Evolutionary conservation across 2,329 filamentous ascomycete genomes (phyloP).

Genomic region (Calonectria pseudoreteaudii): DNA sequence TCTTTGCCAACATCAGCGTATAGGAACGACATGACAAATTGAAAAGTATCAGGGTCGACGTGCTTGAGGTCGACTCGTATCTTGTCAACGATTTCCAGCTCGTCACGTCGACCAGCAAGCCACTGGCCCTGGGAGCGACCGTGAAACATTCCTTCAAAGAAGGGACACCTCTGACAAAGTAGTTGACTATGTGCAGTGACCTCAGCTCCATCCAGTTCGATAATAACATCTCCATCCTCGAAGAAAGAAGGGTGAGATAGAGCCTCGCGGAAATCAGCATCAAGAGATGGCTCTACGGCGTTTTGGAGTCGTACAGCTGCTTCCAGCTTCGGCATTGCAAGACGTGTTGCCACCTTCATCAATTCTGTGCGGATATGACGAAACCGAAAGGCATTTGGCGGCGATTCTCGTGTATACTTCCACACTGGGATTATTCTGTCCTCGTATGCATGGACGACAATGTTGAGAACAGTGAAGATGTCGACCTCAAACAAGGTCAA

Average conservation of each 20-base stretch:
- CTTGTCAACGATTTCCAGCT: slow-evolving; percentile 48
- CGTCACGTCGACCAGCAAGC: slow-evolving; percentile 77
- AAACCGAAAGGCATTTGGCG: slow-evolving; percentile 76
- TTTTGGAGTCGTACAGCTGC: slow-evolving; percentile 81
- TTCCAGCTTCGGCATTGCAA: slow-evolving; percentile 80
- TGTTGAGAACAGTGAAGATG: slow-evolving; percentile 81
- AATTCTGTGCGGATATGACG: slow-evolving; percentile 85
- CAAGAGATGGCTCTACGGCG: slow-evolving; percentile 71
- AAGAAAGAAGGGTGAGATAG: slow-evolving; percentile 78
- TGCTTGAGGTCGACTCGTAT: slow-evolving; percentile 86
- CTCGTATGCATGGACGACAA: slow-evolving; percentile 84
- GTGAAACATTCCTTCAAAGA: slow-evolving; percentile 90
- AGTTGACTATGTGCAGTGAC: slow-evolving; percentile 81
- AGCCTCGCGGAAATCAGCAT: slow-evolving; percentile 77
- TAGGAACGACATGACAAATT: slow-evolving; percentile 81
- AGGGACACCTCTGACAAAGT: slow-evolving; percentile 86
- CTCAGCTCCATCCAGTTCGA: slow-evolving; percentile 82
- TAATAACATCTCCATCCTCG: slow-evolving; percentile 80
- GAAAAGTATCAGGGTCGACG: slow-evolving; percentile 78
- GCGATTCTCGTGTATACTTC: slow-evolving; percentile 79
- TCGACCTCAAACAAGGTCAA: slow-evolving; percentile 79
- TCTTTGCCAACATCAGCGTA: slow-evolving; percentile 86
- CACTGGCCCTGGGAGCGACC: slow-evolving; percentile 89
- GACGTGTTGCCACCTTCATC: slow-evolving; percentile 82
- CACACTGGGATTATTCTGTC: slow-evolving; percentile 87